Evolutionary conservation across 352 stramenopile genomes (phyloP).

Genomic region (Globisporangium uncinulatum): DNA sequence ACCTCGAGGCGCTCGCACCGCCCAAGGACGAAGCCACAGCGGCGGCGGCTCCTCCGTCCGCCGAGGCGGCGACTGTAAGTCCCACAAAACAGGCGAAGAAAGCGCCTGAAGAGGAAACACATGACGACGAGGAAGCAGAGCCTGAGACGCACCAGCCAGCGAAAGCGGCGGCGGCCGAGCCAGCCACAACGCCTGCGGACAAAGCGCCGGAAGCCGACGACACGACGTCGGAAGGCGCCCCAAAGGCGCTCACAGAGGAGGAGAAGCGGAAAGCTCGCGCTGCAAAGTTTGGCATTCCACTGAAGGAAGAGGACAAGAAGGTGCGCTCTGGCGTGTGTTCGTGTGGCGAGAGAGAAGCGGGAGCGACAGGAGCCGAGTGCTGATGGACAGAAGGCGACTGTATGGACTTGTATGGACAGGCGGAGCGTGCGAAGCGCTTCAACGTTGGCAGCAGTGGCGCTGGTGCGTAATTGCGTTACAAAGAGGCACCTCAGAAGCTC

Average conservation of each 20-base stretch:
- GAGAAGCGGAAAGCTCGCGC: constrained; percentile 75
- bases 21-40: constrained; percentile 24
- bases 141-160: background rate
- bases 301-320: constrained; percentile 74
- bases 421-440: constrained; percentile 76
- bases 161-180: constrained; percentile 5
- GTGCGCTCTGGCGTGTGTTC: constrained; percentile 16
- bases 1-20: constrained; percentile 56
- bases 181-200: constrained; percentile 1
- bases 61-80: constrained; percentile 6
- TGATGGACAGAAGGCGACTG: background rate
- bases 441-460: constrained; percentile 33
- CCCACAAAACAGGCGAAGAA: constrained; percentile 31
- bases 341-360: background rate
- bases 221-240: constrained; percentile 4
- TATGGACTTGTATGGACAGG: constrained; percentile 15
- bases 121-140: background rate
- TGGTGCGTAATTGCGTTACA: background rate
- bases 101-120: background rate
- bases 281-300: constrained; percentile 74
- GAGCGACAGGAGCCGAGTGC: background rate
- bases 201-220: background rate
- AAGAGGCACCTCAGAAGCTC: too few relatives aligned
- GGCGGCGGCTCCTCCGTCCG: background rate
- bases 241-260: constrained; percentile 49